Percentiles rank a stretch among this genome's conserved stretches.
Conservation (phyloP, 371 early-diverging fungal species). For the Lichtheimia ramosa region DNA sequence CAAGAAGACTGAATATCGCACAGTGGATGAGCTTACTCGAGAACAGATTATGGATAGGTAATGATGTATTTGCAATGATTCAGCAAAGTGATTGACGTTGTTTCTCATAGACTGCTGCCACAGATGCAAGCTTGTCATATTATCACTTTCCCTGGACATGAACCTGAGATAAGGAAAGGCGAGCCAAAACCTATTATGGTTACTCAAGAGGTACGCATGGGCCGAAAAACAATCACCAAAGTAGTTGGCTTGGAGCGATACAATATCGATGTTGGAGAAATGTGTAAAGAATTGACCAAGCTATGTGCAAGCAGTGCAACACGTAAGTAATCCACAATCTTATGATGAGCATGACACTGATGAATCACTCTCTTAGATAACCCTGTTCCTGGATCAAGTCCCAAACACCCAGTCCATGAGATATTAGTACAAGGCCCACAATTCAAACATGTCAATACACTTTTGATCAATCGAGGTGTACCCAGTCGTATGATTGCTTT, state of each 20-base stretch:
- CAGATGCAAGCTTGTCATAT: slow-evolving; percentile 59
- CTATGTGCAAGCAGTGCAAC: slow-evolving; percentile 70
- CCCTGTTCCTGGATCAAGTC: slow-evolving; percentile 58
- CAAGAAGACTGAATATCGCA: slow-evolving; percentile 59
- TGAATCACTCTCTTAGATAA: slow-evolving; percentile 35
- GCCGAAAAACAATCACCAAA: slow-evolving; percentile 66
- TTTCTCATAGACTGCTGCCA: slow-evolving; percentile 27
- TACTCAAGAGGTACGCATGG: slow-evolving; percentile 61
- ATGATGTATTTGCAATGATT: not conserved
- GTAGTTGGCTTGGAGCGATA: slow-evolving; percentile 66
- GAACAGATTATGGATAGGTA: slow-evolving; percentile 52
- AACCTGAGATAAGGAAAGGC: slow-evolving; percentile 39
- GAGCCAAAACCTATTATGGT: slow-evolving; percentile 56
- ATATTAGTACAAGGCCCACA: slow-evolving; percentile 81
- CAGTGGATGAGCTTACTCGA: slow-evolving; percentile 50
- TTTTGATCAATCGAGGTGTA: slow-evolving; percentile 54
- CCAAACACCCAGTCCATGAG: slow-evolving; percentile 58
- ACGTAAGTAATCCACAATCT: slow-evolving; percentile 32
- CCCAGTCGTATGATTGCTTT: slow-evolving; percentile 58
- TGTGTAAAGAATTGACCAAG: slow-evolving; percentile 62
- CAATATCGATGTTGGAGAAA: slow-evolving; percentile 58
- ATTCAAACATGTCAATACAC: slow-evolving; percentile 52
- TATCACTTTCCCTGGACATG: slow-evolving; percentile 48
- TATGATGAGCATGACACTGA: not conserved
- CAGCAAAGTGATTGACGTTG: not conserved